These are phyloP conservation scores for Dioszegia aurantiaca DNA, from an alignment of 768 basidiomycete genomes.

Conservation along the genomic window DNA sequence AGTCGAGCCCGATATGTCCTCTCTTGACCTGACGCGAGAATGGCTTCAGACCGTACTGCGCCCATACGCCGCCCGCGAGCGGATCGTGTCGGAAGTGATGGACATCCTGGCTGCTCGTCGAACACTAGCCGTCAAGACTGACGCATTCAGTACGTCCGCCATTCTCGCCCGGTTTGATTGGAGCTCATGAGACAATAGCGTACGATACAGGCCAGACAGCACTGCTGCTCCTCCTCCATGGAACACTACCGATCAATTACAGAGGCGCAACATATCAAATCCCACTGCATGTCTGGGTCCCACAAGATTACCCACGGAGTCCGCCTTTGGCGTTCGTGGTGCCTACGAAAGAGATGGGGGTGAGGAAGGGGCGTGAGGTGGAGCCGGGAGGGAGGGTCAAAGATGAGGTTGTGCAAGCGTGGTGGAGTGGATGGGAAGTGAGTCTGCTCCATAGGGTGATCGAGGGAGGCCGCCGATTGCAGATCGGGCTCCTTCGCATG, in stretches of 20 bases:
- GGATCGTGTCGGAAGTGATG: constrained; percentile 40
- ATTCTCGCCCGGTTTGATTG: neutral
- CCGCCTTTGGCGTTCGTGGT: constrained; percentile 88
- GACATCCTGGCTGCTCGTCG: constrained; percentile 34
- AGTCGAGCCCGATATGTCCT: constrained; percentile 24
- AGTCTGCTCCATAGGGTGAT: too few relatives aligned
- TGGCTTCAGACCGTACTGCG: constrained; percentile 48
- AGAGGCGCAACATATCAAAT: constrained; percentile 81
- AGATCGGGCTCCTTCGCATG: too few relatives aligned
- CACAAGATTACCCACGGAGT: constrained; percentile 73
- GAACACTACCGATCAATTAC: constrained; percentile 82
- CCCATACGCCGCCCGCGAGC: constrained; percentile 45
- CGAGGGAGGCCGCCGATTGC: too few relatives aligned
- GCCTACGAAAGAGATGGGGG: constrained; percentile 84
- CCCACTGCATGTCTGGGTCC: constrained; percentile 83
- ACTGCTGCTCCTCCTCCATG: constrained; percentile 83
- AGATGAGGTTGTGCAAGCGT: constrained; percentile 68
- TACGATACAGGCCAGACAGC: constrained; percentile 94
- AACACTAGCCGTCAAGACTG: constrained; percentile 51
- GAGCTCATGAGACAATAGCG: constrained; percentile 57
- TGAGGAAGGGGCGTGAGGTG: constrained; percentile 70
- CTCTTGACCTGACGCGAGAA: constrained; percentile 38
- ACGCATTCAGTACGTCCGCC: constrained; percentile 52
- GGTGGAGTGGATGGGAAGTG: constrained; percentile 83
- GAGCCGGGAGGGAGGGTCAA: constrained; percentile 62